phyloP scores from a whole-genome alignment of 306 rosid genomes.

The Cotoneaster glaucophyllus region DNA sequence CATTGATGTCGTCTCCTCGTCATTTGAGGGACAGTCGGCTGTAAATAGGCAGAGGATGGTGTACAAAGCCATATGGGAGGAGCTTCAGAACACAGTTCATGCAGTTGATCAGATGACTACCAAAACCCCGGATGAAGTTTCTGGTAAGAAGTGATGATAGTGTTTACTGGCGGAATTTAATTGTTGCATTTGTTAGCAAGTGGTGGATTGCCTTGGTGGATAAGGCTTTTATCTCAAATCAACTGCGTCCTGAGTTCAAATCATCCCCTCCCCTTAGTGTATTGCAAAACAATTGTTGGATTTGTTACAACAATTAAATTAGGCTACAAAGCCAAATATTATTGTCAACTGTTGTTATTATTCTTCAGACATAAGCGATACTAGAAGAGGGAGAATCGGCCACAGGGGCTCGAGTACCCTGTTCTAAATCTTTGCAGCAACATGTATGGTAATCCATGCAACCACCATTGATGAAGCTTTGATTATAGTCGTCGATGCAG shows the following conservation, averaged over 20 bases:
- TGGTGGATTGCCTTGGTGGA: neutral
- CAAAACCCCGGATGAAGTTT: constrained; percentile 71
- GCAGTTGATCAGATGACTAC: constrained; percentile 98
- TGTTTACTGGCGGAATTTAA: neutral
- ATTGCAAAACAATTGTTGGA: neutral
- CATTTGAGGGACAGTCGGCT: constrained; percentile 87
- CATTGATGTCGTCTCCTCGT: constrained; percentile 65
- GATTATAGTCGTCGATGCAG: neutral
- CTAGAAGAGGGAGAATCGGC: neutral
- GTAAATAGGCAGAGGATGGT: constrained; percentile 98
- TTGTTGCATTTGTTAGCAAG: neutral
- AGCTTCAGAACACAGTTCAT: constrained; percentile 84
- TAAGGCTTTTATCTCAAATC: neutral
- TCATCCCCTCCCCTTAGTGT: neutral
- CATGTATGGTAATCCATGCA: neutral
- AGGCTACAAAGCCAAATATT: neutral
- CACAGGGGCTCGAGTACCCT: neutral
- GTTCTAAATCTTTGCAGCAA: neutral
- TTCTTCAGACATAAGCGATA: neutral
- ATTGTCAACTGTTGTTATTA: neutral
- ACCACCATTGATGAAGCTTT: neutral
- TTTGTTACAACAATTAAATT: neutral
- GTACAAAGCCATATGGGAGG: constrained; percentile 96
- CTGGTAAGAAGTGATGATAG: constrained; percentile 16
- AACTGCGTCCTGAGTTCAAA: neutral